phyloP scores from a whole-genome alignment of 768 basidiomycete genomes.

The Galerina marginata region DNA sequence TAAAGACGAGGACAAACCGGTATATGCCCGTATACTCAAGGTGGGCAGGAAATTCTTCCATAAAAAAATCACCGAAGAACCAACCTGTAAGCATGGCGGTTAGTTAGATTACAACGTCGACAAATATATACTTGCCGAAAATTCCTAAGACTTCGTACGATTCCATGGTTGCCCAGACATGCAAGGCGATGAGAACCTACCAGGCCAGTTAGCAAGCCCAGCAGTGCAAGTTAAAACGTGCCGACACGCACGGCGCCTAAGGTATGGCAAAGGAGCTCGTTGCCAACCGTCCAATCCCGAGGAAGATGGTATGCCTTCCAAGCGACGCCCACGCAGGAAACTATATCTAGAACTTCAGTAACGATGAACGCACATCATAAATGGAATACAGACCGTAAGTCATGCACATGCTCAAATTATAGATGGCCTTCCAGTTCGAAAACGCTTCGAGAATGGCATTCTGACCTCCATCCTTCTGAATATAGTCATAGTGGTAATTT shows the following conservation, averaged over 20 bases:
- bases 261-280: slow-evolving; percentile 86
- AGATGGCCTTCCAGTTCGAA: slow-evolving; percentile 91
- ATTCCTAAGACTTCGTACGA: slow-evolving; percentile 93
- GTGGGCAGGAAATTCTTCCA: slow-evolving; percentile 89
- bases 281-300: slow-evolving; percentile 84
- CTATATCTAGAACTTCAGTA: slow-evolving; percentile 43
- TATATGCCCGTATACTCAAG: slow-evolving; percentile 98
- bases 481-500: slow-evolving; percentile 84
- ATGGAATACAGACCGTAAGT: slow-evolving; percentile 70
- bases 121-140: slow-evolving; percentile 65
- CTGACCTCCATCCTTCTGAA: slow-evolving; percentile 61
- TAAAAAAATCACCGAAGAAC: slow-evolving; percentile 98
- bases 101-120: neutral
- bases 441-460: slow-evolving; percentile 94
- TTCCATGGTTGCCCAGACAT: slow-evolving; percentile 90
- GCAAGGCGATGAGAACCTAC: slow-evolving; percentile 83
- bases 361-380: neutral
- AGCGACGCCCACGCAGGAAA: slow-evolving; percentile 82
- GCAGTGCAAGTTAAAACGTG: neutral
- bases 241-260: slow-evolving; percentile 73
- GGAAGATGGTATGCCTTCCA: slow-evolving; percentile 92
- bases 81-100: slow-evolving; percentile 61
- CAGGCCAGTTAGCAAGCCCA: slow-evolving; percentile 4
- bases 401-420: slow-evolving; percentile 94
- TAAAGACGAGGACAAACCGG: slow-evolving; percentile 51